Conservation (phyloP, 306 rosid genomes). For the Rosa chinensis region DNA sequence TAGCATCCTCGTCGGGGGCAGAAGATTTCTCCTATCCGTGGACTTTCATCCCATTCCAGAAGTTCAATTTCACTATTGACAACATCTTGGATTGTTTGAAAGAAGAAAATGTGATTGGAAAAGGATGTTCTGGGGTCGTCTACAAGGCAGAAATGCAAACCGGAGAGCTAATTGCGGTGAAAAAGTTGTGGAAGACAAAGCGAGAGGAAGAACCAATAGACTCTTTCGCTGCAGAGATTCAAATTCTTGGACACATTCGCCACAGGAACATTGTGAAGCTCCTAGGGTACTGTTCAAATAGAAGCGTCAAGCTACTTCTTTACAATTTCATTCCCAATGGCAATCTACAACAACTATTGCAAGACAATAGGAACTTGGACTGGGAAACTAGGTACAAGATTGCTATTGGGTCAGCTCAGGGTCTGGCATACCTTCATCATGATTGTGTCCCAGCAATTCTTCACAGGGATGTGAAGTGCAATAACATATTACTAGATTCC, state of each 20-base stretch:
- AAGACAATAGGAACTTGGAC: constrained; percentile 73
- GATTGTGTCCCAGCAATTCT: constrained; percentile 92
- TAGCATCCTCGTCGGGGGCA: constrained; percentile 49
- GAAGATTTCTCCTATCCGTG: constrained; percentile 99
- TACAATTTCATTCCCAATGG: constrained; percentile 93
- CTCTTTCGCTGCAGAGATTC: constrained; percentile 92
- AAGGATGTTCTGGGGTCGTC: constrained; percentile 89
- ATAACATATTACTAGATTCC: constrained; percentile 90
- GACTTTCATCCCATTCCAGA: constrained; percentile 97
- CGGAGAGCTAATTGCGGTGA: constrained; percentile 86
- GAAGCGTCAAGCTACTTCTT: constrained; percentile 86
- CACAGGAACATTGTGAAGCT: constrained; percentile 93
- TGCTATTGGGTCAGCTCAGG: constrained; percentile 94
- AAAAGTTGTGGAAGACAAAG: constrained; percentile 91
- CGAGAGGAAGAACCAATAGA: constrained; percentile 81
- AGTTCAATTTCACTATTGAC: constrained; percentile 73
- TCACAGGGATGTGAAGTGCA: constrained; percentile 98
- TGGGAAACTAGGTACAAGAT: constrained; percentile 98
- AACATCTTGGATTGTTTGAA: constrained; percentile 87
- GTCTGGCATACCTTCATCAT: constrained; percentile 94
- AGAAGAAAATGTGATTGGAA: constrained; percentile 87
- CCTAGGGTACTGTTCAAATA: constrained; percentile 88
- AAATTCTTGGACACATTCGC: constrained; percentile 93
- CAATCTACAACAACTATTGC: constrained; percentile 80
- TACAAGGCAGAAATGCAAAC: constrained; percentile 77